Base-by-base conservation (phyloP, 2,329 filamentous ascomycete genomes). In the Neofusicoccum laricinum region DNA sequence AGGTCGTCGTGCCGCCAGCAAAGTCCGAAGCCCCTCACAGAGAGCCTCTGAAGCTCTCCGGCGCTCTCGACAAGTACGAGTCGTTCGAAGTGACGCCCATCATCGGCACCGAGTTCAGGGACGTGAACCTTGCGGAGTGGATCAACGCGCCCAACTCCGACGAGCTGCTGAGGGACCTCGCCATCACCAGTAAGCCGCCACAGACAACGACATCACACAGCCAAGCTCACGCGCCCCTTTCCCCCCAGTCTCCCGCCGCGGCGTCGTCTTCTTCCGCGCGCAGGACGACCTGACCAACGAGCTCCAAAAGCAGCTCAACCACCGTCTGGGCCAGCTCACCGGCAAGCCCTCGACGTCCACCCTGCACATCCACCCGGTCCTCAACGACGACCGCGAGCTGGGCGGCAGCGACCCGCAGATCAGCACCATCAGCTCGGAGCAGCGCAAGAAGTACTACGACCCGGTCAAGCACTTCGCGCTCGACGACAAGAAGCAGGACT, bases 151-250 rank as follows among this genome's bases (percentile, higher is more conserved):
- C 84, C 0, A 87, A 90, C 70, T 80, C 86, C 0, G 87, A 91
- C 61, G 84, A 87, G 49, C 77, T 89, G 19, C 72, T 91, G 25
- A 82, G 85, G 0, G 89, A 91, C 69, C 78, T 92, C 0, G 89
- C 87, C 3, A 71, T 76, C 34, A 72, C 73, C 12, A 74, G 75
- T 74, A 68, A 48, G 68, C 12, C 15, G 1, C 19, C 6, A 30
- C 7, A 15, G 12, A 32, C 25, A 51, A 59, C 25, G 7, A 1
- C 7, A 30, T 46, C 40, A 32, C 7, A 50, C 1, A 17, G 4
- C 11, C 32, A 8, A 32, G 19, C 11, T 36, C 7, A 25, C 10
- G 12, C 21, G 5, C 25, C n/a, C 12, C 30, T 50, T 6, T 19
- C 3, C 38, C 3, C 38, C 6, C 48, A 82, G 82, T 85, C 55